Base-by-base conservation (phyloP, 331 rosid genomes). In the Erythrophleum ivorense region DNA sequence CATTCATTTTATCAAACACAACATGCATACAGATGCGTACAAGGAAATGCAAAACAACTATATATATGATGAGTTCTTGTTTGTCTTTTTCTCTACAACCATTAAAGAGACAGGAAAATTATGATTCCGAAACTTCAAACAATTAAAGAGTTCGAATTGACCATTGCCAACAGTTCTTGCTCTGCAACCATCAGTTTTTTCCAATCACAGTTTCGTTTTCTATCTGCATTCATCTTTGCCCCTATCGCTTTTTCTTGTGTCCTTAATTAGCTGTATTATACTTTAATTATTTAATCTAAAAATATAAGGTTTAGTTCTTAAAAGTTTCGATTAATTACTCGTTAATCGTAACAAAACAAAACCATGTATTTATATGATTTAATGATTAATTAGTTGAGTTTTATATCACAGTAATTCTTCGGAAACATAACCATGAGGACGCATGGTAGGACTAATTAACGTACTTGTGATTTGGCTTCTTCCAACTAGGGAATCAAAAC, bases 1-100 rank as follows among this genome's bases (percentile, higher is more conserved):
- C 15, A 13, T 68, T 38, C 41, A 29, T 60, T 53, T 64, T n/a
- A n/a, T n/a, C 71, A 57, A 40, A 62, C n/a, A 75, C 38, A 62
- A 0, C 46, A 4, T 2, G 16, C 2, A 16, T 38, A 34, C 21
- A 59, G 67, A 46, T 41, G 9, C 77, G 80, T 80, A 65, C 69
- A 65, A 73, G 63, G 57, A 29, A 82, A 10, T 50, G 46, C 18
- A 38, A 75, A 8, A 31, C 14, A 10, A 21, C 11, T 15, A 6
- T 33, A 7, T n/a, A n/a, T 1, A 0, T 40, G 3, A 64, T 15
- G 79, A 67, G 34, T 67, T 75, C 46, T 7, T 8, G 60, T 62
- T 77, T 43, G 76, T 71, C 54, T 19, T 70, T 77, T 60, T 15
- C n/a, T 12, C 46, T 12, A 49, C n/a, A 1, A 14, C 60, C n/a